Base-by-base conservation (phyloP, 129 eudicot genomes). In the Gnaphalium uliginosum region DNA sequence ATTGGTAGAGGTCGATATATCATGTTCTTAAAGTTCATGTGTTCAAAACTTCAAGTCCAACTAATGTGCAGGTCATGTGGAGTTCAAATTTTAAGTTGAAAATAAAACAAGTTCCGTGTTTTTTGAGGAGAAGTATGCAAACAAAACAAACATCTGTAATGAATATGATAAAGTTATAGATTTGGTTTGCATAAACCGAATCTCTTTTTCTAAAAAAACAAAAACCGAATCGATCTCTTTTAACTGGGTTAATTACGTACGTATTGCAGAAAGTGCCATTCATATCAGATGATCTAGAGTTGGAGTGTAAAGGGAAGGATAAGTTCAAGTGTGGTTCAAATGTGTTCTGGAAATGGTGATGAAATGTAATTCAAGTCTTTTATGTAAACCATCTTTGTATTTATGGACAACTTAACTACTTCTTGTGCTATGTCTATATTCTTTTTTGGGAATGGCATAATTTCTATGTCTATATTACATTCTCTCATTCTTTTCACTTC, bases 271-370 rank as follows among this genome's bases (percentile, higher is more conserved):
- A 94, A 94, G 97, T 94, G 80, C 96, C 96, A 71, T 94, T 90
- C 69, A 71, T 94, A 75, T 75, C 91, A 43, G 98, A 94, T 8
- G 98, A 94, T 56, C 41, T 94, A 76, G 96, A 81, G 73, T 50
- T 94, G 81, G 98, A 94, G 76, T 94, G 98, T 83, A 67, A 94
- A 87, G 98, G 98, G 71, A 94, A 89, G 80, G 98, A 94, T 73
- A 91, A 89, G 70, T 90, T 81, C 90, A 90, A 94, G 90, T 94
- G 98, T 75, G 98, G 98, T 77, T 94, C 98, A 48, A 94, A 94
- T 83, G 98, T 94, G 32, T 94, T 90, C 86, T 94, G 98, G 98
- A 89, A 90, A 73, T 79, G 83, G 83, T 79, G 78, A 74, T 65
- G 68, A 21, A 58, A 32, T 72, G 21, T 72, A 18, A 23, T 66